A percentile compares a stretch with the other conserved stretches of the same genome.
phyloP scores from a whole-genome alignment of 2,329 filamentous ascomycete genomes.

The Aspergillus phoenicis region DNA sequence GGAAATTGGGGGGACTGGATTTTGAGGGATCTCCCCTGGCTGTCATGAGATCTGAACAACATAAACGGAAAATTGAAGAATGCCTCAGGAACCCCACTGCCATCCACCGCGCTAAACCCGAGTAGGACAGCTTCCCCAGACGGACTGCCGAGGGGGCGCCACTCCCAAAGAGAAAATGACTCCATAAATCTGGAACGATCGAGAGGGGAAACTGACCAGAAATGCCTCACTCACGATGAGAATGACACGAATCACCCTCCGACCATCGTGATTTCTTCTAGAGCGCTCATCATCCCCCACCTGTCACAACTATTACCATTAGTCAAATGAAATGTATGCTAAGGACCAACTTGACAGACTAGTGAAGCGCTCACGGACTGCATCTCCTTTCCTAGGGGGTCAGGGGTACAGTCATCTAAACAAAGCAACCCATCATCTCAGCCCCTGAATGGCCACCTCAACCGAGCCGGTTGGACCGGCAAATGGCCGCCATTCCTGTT shows the following conservation, averaged over 20 bases:
- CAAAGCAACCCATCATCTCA: background rate
- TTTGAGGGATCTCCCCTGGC: background rate
- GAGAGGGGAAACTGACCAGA: background rate
- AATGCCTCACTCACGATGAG: conserved; percentile 4
- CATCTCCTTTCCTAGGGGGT: background rate
- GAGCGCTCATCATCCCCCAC: background rate
- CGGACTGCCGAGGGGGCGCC: background rate
- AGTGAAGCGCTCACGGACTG: background rate
- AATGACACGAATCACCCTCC: background rate
- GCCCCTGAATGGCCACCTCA: conserved; percentile 12
- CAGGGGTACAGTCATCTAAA: background rate
- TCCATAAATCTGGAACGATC: background rate
- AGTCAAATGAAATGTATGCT: background rate
- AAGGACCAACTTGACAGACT: background rate
- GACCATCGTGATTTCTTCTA: background rate
- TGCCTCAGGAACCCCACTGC: background rate
- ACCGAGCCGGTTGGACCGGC: conserved; percentile 16
- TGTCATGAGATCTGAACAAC: background rate
- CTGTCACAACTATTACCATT: background rate
- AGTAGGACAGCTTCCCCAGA: conserved; percentile 15
- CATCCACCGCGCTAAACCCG: conserved; percentile 1
- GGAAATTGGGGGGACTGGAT: background rate
- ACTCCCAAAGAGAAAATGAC: background rate
- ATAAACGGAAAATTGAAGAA: background rate
- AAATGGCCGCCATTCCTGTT: background rate